A percentile compares a stretch with the other conserved stretches of the same genome.
Evolutionary conservation across 179 eudicot genomes (phyloP).

Genomic region (Silene vulgaris): DNA sequence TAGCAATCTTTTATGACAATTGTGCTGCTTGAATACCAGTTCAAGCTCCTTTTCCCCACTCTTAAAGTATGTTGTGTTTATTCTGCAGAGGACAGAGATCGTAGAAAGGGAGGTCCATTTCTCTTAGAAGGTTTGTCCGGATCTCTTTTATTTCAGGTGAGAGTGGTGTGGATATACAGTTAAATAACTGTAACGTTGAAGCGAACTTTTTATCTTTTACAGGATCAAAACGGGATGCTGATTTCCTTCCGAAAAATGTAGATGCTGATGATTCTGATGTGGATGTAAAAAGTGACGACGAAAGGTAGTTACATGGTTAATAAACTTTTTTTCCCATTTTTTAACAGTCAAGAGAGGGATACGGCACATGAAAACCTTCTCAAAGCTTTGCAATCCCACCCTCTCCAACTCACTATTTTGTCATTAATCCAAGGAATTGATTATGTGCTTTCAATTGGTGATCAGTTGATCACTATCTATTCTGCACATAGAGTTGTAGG

Average conservation of each 20-base stretch:
- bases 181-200: neutral
- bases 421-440: neutral
- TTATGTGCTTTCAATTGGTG: neutral
- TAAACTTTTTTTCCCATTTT: too few relatives aligned
- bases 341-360: neutral
- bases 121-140: slow-evolving; percentile 67
- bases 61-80: slow-evolving; percentile 16
- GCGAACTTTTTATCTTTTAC: slow-evolving; percentile 7
- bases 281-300: slow-evolving; percentile 72
- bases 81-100: slow-evolving; percentile 80
- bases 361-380: neutral
- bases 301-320: slow-evolving; percentile 39
- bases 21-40: slow-evolving; percentile 10
- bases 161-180: neutral
- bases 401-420: neutral
- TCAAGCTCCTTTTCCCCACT: neutral
- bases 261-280: slow-evolving; percentile 96
- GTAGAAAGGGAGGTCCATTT: slow-evolving; percentile 67
- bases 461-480: neutral
- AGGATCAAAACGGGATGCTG: slow-evolving; percentile 73
- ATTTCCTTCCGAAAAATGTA: slow-evolving; percentile 61
- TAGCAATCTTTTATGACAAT: neutral
- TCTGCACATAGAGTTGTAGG: neutral
- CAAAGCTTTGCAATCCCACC: neutral
- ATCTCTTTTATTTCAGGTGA: neutral